Evolutionary conservation across 768 basidiomycete genomes (phyloP).

Genomic region (Gymnopilus dilepis): DNA sequence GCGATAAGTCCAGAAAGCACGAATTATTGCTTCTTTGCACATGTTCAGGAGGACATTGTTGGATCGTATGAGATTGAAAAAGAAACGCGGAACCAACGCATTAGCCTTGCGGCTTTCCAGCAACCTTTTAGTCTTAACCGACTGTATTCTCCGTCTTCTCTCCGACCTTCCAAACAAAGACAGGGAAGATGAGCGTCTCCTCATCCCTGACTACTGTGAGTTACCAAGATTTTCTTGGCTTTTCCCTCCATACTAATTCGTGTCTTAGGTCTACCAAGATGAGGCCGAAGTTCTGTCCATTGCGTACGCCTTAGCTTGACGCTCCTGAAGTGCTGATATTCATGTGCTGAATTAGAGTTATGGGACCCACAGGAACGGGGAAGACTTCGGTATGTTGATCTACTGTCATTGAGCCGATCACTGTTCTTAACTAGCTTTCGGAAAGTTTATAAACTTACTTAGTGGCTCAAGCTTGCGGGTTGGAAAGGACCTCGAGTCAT

Average conservation of each 20-base stretch:
- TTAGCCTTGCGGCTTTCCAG: constrained; percentile 13
- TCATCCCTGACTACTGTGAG: constrained; percentile 8
- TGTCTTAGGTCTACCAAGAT: constrained; percentile 18
- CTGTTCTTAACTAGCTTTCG: background rate
- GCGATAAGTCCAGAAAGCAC: background rate
- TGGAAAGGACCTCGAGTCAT: constrained; percentile 53
- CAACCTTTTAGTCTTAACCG: constrained; percentile 1
- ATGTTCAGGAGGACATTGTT: background rate
- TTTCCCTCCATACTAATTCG: background rate
- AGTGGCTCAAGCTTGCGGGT: constrained; percentile 55
- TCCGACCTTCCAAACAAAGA: background rate
- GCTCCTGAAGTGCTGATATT: background rate
- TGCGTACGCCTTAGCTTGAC: constrained; percentile 14
- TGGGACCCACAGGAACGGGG: constrained; percentile 46
- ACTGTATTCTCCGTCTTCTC: background rate
- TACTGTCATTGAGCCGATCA: background rate
- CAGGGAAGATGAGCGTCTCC: constrained; percentile 9
- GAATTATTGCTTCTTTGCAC: background rate
- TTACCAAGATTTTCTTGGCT: too few relatives aligned
- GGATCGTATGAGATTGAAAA: background rate
- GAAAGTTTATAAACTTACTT: constrained; percentile 58
- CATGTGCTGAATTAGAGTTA: constrained; percentile 30
- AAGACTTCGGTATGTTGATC: constrained; percentile 38
- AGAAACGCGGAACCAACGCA: constrained; percentile 16
- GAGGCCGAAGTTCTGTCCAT: constrained; percentile 16